Base-by-base conservation (phyloP, 108 stramenopile species). In the Cylindrotheca fusiformis region DNA sequence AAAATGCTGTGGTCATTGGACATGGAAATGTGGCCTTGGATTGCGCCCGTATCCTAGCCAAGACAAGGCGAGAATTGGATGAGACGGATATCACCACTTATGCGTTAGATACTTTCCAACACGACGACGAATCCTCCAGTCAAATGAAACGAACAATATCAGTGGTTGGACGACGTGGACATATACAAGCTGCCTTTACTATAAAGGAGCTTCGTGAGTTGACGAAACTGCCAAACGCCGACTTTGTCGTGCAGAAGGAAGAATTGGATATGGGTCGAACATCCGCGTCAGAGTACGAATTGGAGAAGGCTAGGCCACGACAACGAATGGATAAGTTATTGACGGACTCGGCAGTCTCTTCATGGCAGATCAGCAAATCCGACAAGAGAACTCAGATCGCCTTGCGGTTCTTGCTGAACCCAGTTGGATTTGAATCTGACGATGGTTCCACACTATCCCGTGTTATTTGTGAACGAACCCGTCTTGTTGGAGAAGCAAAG, bases 21-120 rank as follows among this genome's bases (percentile, higher is more conserved):
- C 92, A 98, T 27, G 99, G 99, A 14, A 99, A 99, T 67, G 98
- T 99, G 1, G 96, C 97, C 4, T 67, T 99, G 4, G 98, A 99
- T 76, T 95, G 93, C 63, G 97, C 94, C 3, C 79, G 97, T 5
- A 75, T 99, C 3, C 66, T 98, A 26, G 85, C 87, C 59, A 97
- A 97, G 79, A 85, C 86, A 28, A 69, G 72, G 27, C 54, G 65
- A 3, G 83, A 77, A 22, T 81, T 98, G 60, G 60, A 74, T 41
- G 69, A 69, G 10, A 97, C 96, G 10, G 99, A 99, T 78, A 82
- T 96, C 26, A 72, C 95, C 10, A 62, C 69, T 10, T 60, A 80
- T 27, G 90, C 96, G 10, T 67, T 98, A 61, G 69, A 86, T 29
- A 77, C 88, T 10, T 63, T 97, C 19, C 45, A 46, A 25, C 28